Percentiles rank a stretch among this genome's conserved stretches.
phyloP scores from a whole-genome alignment of 2,329 filamentous ascomycete species.

The Colletotrichum nymphaeae region DNA sequence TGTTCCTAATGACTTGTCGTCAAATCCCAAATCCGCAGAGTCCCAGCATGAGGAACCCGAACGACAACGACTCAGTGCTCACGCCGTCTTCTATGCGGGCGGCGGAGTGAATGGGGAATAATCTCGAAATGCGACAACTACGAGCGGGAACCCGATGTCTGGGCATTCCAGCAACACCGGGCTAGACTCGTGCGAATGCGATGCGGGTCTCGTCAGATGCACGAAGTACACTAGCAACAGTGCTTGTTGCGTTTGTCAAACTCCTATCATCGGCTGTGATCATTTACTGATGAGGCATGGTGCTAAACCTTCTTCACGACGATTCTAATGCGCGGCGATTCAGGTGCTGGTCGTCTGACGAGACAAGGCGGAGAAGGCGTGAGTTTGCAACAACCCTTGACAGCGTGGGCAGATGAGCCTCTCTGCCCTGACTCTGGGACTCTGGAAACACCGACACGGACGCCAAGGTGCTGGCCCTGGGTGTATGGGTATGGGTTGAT shows the following conservation, averaged over 20 bases:
- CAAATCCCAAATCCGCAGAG: neutral
- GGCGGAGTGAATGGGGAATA: neutral
- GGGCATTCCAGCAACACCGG: neutral
- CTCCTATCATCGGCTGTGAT: neutral
- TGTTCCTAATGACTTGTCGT: neutral
- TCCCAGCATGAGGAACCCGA: neutral
- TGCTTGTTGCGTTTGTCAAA: neutral
- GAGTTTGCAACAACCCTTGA: neutral
- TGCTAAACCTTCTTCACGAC: constrained; percentile 25
- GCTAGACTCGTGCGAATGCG: neutral
- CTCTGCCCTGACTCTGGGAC: neutral
- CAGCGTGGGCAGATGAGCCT: neutral
- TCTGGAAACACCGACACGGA: neutral
- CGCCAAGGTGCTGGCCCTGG: neutral
- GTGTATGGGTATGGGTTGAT: constrained; percentile 5
- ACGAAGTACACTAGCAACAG: neutral
- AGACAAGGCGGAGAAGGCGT: neutral
- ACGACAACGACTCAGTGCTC: neutral
- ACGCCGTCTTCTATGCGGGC: neutral
- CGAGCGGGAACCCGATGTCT: neutral
- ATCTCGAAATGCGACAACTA: constrained; percentile 6
- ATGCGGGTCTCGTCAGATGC: neutral
- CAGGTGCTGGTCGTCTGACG: constrained; percentile 22
- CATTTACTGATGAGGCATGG: constrained; percentile 15
- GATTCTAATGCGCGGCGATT: constrained; percentile 18